Evolutionary conservation across 495 filamentous ascomycete genomes (phyloP).

Genomic region (Lichina pygmaea): DNA sequence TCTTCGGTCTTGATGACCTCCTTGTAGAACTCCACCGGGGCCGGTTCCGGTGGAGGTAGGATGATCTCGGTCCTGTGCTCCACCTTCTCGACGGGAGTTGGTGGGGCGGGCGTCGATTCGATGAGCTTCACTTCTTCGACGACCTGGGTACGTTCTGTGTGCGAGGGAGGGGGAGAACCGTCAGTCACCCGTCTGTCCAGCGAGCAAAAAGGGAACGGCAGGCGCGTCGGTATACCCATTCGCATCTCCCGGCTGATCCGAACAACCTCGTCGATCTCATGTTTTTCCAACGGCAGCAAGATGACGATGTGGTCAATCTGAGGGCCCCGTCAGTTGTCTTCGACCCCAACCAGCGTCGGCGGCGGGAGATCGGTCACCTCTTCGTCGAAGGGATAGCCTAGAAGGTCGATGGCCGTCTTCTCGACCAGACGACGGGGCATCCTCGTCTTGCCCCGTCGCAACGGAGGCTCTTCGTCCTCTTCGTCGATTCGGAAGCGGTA

Average conservation of each 20-base stretch:
- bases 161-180: background rate
- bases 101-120: background rate
- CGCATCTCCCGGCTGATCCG: constrained; percentile 50
- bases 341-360: constrained; percentile 1
- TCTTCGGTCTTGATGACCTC: background rate
- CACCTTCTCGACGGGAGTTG: background rate
- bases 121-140: background rate
- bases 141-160: background rate
- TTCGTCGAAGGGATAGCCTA: constrained; percentile 67
- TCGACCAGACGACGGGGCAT: constrained; percentile 55
- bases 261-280: constrained; percentile 74
- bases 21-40: background rate
- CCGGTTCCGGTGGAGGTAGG: background rate
- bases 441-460: constrained; percentile 66
- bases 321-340: constrained; percentile 7
- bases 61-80: background rate
- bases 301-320: constrained; percentile 58
- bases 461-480: constrained; percentile 26
- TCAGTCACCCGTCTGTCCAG: background rate
- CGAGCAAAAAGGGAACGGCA: background rate
- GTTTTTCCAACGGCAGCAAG: constrained; percentile 54
- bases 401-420: constrained; percentile 48
- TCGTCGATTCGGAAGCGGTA: constrained; percentile 20
- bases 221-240: constrained; percentile 12
- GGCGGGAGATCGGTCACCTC: constrained; percentile 26